Evolutionary conservation across 1,284 basidiomycete species (phyloP), one percentile per base, ranked within the genome.

Genomic region (Melampsora americana): DNA sequence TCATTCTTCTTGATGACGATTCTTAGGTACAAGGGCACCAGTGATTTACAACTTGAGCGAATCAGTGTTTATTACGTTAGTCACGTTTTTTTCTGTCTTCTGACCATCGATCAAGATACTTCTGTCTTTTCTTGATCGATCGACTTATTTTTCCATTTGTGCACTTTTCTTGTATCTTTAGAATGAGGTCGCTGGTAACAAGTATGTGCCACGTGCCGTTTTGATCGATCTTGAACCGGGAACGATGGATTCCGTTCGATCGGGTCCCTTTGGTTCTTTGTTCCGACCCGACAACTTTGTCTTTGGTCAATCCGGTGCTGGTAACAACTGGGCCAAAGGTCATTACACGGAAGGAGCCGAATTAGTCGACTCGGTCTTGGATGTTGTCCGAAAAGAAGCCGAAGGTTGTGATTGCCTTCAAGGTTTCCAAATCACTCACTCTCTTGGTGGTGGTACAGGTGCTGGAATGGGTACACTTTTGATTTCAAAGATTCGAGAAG

Each of bases 21-120:
- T 1, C n/a, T 39, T 42, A 74, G 72, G 48, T 98, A 97, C 89
- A 90, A 91, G 85, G 95, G 95, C 82, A 93, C 85, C 84, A 91
- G 91, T 83, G 94, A 97, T 85, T 89, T 93, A 81, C 95, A 98
- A 86, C 90, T 98, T 81, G 95, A 98, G 86, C 91, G 94, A 81
- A 96, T 97, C 86, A 92, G 90, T 82, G 93, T 95, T 79, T 95
- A 95, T 87, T 95, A 93, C 86, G 72, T 74, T 60, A 66, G 72
- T 67, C 30, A 35, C 44, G 61, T 32, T 62, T 62, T 62, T 62
- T 26, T 23, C 3, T 62, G 50, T 62, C 30, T 35, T 42, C 39
- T 42, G 5, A 12, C 1, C 6, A 42, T 12, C 39, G 39, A 42
- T 42, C 39, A 42, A 6, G 39, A 62, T 18, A 26, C n/a, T 5